phyloP scores from a whole-genome alignment of 176 grass and related monocot species.

The Juncus inflexus region DNA sequence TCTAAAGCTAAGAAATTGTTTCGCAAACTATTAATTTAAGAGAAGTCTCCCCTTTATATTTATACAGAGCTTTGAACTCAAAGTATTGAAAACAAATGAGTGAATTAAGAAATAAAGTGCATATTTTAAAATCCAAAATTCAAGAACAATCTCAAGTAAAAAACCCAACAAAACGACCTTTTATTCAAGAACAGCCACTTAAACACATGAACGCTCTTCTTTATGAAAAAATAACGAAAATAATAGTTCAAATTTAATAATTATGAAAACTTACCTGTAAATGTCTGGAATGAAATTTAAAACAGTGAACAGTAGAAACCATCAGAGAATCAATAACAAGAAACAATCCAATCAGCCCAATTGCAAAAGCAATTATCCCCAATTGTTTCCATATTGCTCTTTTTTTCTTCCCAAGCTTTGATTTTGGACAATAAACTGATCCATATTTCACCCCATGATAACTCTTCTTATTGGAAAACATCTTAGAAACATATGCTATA shows the following conservation, averaged over 20 bases:
- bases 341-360: conserved; percentile 58
- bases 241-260: background rate
- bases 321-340: conserved; percentile 66
- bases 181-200: background rate
- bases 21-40: too few relatives aligned
- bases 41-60: too few relatives aligned
- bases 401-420: conserved; percentile 30
- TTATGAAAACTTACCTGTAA: conserved; percentile 39
- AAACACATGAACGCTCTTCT: background rate
- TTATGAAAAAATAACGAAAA: background rate
- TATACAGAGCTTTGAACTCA: too few relatives aligned
- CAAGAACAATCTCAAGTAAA: too few relatives aligned
- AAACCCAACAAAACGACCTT: too few relatives aligned
- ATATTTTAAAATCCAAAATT: too few relatives aligned
- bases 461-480: conserved; percentile 24
- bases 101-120: too few relatives aligned
- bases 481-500: conserved; percentile 3
- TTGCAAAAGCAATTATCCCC: conserved; percentile 41
- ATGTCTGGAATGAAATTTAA: conserved; percentile 44
- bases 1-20: too few relatives aligned
- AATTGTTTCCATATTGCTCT: conserved; percentile 53
- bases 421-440: background rate
- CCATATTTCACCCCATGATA: conserved; percentile 32
- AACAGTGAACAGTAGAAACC: conserved; percentile 65
- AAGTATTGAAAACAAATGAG: too few relatives aligned